Evolutionary conservation across 768 basidiomycete genomes (phyloP), one percentile per base, ranked within the genome.

Genomic region (Tephrocybe sp.): DNA sequence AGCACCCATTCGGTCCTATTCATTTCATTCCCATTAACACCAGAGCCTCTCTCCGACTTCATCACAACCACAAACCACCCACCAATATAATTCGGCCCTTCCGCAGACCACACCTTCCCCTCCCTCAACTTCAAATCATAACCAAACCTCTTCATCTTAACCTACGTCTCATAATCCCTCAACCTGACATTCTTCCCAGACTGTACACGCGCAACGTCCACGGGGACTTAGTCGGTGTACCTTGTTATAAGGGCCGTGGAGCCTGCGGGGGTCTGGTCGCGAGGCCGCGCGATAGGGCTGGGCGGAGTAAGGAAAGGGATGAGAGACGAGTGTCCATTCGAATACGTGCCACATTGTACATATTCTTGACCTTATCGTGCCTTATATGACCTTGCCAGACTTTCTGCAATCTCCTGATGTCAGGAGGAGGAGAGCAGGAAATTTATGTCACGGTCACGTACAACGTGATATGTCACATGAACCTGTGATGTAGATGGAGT

Each of bases 211-310:
- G 53, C 49, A 7, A 50, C 44, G 16, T 54, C 53, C 9, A 42
- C 24, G 12, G 48, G 48, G 11, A 50, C 53, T n/a, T 42, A 41
- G 37, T 54, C 48, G 11, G 53, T 44, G n/a, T 50, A 54, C 12
- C 48, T 34, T 30, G 43, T 44, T 6, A 54, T 13, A 15, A 54
- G 48, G 25, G 48, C n/a, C n/a, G 32, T 21, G 44, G 42, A 25
- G 39, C 45, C 22, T 43, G 22, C 8, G 48, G 1, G 9, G 45
- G 31, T 30, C 50, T 54, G 8, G 48, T 46, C 24, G 53, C 48
- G 21, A 50, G 31, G 22, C 19, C 34, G 3, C 44, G 48, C 35
- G 39, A 42, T 7, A 45, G 18, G 5, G 32, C 31, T 24, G 38
- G 25, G 34, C n/a, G n/a, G n/a, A n/a, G n/a, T n/a, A 49, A 37